Conservation (phyloP, 345 rosid species). For the Syzygium aromaticum region DNA sequence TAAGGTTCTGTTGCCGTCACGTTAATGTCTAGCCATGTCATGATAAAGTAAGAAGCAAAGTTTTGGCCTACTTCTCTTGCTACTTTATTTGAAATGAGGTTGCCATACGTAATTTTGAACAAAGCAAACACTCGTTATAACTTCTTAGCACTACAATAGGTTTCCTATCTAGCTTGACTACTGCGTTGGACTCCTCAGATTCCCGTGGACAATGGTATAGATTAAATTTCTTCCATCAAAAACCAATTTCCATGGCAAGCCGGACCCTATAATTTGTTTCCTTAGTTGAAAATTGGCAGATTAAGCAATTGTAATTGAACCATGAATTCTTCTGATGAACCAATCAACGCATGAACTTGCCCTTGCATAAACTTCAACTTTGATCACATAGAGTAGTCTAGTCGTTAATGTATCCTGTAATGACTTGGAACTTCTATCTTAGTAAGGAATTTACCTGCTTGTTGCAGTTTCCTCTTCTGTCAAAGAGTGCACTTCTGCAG, state of each 20-base stretch:
- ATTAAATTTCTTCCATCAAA: neutral
- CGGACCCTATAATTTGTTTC: neutral
- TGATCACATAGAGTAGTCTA: neutral
- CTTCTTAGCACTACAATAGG: neutral
- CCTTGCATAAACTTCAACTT: neutral
- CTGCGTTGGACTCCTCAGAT: neutral
- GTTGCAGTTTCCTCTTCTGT: constrained; percentile 80
- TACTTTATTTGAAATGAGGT: neutral
- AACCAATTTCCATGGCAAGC: neutral
- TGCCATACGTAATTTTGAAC: neutral
- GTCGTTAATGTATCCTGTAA: neutral
- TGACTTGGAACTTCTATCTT: neutral
- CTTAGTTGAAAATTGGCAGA: neutral
- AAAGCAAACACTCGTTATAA: neutral
- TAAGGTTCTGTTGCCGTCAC: neutral
- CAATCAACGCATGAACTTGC: neutral
- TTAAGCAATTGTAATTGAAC: neutral
- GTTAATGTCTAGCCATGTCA: neutral
- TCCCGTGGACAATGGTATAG: neutral
- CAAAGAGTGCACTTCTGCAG: constrained; percentile 59
- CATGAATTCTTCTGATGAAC: neutral
- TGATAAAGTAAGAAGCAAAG: neutral
- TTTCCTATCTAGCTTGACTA: neutral
- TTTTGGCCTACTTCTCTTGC: neutral
- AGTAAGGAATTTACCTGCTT: neutral